phyloP scores from a whole-genome alignment of 192 early-diverging fungal genomes.

The Coemansia sp. region DNA sequence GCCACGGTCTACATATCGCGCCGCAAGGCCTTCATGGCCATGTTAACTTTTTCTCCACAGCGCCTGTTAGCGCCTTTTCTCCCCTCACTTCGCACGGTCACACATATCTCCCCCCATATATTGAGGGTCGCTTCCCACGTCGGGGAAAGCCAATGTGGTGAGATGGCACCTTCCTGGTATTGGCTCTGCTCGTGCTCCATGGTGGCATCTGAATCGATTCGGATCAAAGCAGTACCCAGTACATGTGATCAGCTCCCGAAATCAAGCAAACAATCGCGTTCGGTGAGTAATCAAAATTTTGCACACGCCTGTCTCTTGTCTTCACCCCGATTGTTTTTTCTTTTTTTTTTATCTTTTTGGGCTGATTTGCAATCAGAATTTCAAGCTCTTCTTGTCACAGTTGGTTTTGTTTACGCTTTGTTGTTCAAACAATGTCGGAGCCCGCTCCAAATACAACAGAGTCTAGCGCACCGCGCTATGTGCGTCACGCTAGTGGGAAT shows the following conservation, averaged over 20 bases:
- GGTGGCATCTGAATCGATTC: not conserved
- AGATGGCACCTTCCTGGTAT: not conserved
- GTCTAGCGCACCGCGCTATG: slow-evolving; percentile 3
- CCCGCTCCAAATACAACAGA: slow-evolving; percentile 3
- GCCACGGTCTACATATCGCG: not conserved
- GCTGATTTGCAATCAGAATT: not conserved
- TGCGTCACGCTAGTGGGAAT: slow-evolving; percentile 3
- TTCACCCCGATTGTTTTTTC: not conserved
- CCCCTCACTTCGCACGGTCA: slow-evolving; percentile 5
- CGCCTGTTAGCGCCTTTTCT: not conserved
- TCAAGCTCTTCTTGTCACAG: slow-evolving; percentile 2
- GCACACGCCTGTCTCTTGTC: not conserved
- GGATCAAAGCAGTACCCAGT: not conserved
- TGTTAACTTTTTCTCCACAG: not conserved
- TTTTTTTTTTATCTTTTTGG: not conserved
- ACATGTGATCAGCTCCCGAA: not conserved
- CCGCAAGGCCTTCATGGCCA: not conserved
- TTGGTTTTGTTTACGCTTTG: slow-evolving; percentile 5
- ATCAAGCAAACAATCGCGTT: not conserved
- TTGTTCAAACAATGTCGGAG: slow-evolving; percentile 17
- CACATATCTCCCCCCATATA: not conserved
- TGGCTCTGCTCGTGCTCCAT: not conserved
- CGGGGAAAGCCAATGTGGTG: not conserved
- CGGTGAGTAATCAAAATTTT: not conserved
- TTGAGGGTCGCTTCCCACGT: not conserved